Evolutionary conservation across 176 grass and related monocot genomes (phyloP), one percentile per base, ranked within the genome.

Genomic region (Otatea glauca): DNA sequence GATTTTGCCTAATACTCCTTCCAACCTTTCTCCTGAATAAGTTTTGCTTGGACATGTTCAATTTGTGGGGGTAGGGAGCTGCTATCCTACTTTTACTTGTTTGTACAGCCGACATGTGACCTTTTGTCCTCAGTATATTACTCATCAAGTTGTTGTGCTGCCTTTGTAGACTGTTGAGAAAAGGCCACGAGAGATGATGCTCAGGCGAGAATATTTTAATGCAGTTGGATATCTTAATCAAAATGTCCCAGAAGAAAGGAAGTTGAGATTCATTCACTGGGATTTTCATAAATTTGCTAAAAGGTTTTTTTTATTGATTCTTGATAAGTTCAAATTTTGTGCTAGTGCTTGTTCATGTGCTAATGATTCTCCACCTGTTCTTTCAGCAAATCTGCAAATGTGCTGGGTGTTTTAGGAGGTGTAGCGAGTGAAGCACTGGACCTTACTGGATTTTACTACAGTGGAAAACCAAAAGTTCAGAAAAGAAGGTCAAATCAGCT

Each of bases 131-230:
- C 13, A 23, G 53, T 80, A 29, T 65, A n/a, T 58, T 39, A 59
- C 59, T 66, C 45, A 64, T 43, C 34, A 77, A 75, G 21, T 14
- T 59, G 86, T 83, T 84, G 25, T 25, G 23, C 45, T 69, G 23
- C 86, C 37, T 73, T 25, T 91, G 85, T 83, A 98, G 96, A 98
- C 93, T 62, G 89, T 95, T 86, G 96, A 98, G 79, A 98, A 98
- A 98, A 98, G 96, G 84, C 93, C 96, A 38, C 91, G 96, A 60
- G 96, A 98, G 86, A 98, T 98, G 96, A 98, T 98, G 96, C 89
- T 98, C 35, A 92, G 96, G 32, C 93, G 96, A 78, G 96, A 98
- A 88, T 98, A 90, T 86, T 86, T 86, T 77, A 90, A 83, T 74
- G 93, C 96, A 39, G 96, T 98, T 83, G 91, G 81, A 87, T 98